Evolutionary conservation across 768 basidiomycete species (phyloP).

Genomic region (Goffeauzyma gilvescens): DNA sequence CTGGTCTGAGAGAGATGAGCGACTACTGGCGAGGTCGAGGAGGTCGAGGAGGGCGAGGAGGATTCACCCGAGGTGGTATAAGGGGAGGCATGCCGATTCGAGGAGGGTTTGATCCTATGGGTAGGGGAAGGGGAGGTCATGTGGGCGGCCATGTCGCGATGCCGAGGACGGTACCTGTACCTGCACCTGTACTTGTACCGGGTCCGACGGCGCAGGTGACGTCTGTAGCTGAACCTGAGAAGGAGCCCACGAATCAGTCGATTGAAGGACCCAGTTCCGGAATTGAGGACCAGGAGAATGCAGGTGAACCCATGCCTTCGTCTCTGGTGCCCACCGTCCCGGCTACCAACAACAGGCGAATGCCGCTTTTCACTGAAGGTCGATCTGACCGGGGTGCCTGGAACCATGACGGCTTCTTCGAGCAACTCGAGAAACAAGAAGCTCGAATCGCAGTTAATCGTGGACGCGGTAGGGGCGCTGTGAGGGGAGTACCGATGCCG

Average conservation of each 20-base stretch:
- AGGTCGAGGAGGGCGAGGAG: slow-evolving; percentile 40
- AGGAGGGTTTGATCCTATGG: slow-evolving; percentile 10
- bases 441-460: slow-evolving; percentile 36
- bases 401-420: slow-evolving; percentile 76
- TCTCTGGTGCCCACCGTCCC: too few relatives aligned
- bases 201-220: too few relatives aligned
- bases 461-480: not conserved
- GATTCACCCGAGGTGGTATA: slow-evolving; percentile 40
- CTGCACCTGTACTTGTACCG: too few relatives aligned
- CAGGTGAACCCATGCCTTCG: too few relatives aligned
- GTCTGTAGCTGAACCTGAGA: too few relatives aligned
- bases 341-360: too few relatives aligned
- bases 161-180: too few relatives aligned
- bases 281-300: too few relatives aligned
- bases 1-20: slow-evolving; percentile 22
- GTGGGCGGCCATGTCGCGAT: too few relatives aligned
- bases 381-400: slow-evolving; percentile 32
- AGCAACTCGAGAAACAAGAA: slow-evolving; percentile 60
- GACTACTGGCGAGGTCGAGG: slow-evolving; percentile 44
- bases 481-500: not conserved
- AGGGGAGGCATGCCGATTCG: slow-evolving; percentile 30
- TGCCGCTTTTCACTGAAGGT: too few relatives aligned
- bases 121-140: slow-evolving; percentile 7
- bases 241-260: too few relatives aligned
- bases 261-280: too few relatives aligned